These are phyloP conservation scores for Pontederia paniculata DNA, from an alignment of 176 grass and related monocot genomes.

Conservation along the genomic window DNA sequence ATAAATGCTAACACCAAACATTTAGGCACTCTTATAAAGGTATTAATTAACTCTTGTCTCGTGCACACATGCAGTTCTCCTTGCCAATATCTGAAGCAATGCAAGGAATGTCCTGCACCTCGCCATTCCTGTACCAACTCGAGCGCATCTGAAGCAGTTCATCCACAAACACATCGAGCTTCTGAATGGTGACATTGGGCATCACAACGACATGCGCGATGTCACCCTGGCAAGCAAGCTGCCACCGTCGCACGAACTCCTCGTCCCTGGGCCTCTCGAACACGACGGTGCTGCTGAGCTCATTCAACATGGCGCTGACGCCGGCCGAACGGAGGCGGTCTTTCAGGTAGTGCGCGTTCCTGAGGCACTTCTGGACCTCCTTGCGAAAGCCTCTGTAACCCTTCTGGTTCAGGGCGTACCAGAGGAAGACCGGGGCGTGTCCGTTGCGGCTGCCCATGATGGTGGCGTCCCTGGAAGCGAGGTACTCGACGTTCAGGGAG, in stretches of 20 bases:
- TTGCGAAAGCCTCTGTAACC: conserved; percentile 41
- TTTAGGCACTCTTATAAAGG: too few relatives aligned
- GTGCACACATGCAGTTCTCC: conserved; percentile 40
- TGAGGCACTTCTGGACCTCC: conserved; percentile 46
- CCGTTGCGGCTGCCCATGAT: conserved; percentile 51
- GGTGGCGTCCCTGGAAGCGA: conserved; percentile 41
- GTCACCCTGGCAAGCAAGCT: conserved; percentile 52
- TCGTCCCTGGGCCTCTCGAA: conserved; percentile 66
- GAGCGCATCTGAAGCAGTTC: conserved; percentile 37
- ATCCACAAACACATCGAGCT: conserved; percentile 49
- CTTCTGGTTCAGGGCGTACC: conserved; percentile 41
- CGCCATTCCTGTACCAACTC: conserved; percentile 43
- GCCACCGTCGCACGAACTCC: conserved; percentile 64
- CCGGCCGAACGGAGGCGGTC: conserved; percentile 29
- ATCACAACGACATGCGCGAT: conserved; percentile 78
- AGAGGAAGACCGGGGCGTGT: conserved; percentile 46
- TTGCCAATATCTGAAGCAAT: conserved; percentile 36
- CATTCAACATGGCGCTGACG: conserved; percentile 53
- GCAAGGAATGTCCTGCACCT: conserved; percentile 25
- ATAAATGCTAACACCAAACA: too few relatives aligned
- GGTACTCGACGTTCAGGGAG: conserved; percentile 58
- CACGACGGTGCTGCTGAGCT: conserved; percentile 62
- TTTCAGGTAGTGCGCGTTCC: conserved; percentile 43
- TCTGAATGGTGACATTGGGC: conserved; percentile 61
- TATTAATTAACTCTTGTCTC: conserved; percentile 16